Evolutionary conservation across 306 rosid genomes (phyloP), one percentile per base, ranked within the genome.

Genomic region (Echinosophora koreensis): DNA sequence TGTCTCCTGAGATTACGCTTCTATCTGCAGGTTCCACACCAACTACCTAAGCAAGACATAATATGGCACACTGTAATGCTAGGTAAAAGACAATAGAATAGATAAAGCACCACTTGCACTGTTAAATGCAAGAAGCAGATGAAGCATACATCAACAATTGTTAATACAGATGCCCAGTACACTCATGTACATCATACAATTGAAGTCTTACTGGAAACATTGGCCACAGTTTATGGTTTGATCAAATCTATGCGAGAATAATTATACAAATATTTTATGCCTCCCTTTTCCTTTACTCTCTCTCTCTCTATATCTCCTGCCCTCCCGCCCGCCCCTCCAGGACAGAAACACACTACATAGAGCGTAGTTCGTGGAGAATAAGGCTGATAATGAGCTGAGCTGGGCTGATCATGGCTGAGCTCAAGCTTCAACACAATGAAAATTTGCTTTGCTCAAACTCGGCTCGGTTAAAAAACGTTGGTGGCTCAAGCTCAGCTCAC

Each of bases 21-120:
- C 95, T 80, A 46, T 89, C 98, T 7, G 95, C 97, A 73, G 98
- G 97, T 84, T 94, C 97, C 62, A 94, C 98, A 68, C 98, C 97
- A 64, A 94, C 90, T 76, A 92, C 91, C 98, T 94, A 78, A 66
- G 67, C 44, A 79, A 55, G 66, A 68, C 66, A 75, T n/a, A 77
- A 71, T 58, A 65, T 13, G 65, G 56, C 47, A 66, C 10, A 46
- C 37, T 35, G 63, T 41, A 49, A 70, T 71, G 30, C 17, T 58
- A 27, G 50, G 64, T 32, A 28, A 50, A 69, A 47, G 69, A 56
- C 49, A 65, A 10, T 65, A 65, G 32, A 82, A 17, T 37, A 75
- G 51, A 59, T 15, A 80, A 85, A 73, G 68, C 30, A 54, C 15
- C 64, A 47, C 15, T 56, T 58, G 51, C 77, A 66, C 49, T 39